Conservation (phyloP, 768 basidiomycete species). For the Leccinum rimulosum region DNA sequence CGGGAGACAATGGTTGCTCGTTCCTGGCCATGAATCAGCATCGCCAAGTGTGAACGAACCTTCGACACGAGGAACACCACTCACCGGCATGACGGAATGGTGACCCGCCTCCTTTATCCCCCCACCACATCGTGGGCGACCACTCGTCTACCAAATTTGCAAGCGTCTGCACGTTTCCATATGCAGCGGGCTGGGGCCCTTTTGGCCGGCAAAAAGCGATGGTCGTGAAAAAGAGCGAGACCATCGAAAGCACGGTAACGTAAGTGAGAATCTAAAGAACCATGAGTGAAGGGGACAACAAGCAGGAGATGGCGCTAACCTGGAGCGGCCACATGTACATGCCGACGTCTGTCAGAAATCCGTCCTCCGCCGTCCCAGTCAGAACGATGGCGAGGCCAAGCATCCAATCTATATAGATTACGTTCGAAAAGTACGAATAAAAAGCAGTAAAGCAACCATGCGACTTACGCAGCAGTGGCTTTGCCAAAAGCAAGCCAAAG, state of each 20-base stretch:
- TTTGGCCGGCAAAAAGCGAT: constrained; percentile 15
- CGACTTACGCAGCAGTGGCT: too few species aligned
- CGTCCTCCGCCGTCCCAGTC: constrained; percentile 11
- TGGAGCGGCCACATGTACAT: constrained; percentile 29
- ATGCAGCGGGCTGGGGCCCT: constrained; percentile 31
- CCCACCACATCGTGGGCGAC: constrained; percentile 33
- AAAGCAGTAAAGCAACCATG: too few species aligned
- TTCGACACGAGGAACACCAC: not conserved
- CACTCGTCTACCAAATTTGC: constrained; percentile 36
- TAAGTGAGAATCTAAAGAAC: constrained; percentile 27
- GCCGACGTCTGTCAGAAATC: constrained; percentile 12
- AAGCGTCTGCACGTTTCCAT: constrained; percentile 35
- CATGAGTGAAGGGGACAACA: not conserved
- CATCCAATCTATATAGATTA: too few species aligned
- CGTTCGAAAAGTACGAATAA: too few species aligned
- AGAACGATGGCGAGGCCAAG: constrained; percentile 22
- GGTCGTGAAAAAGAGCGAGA: constrained; percentile 17
- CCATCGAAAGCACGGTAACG: constrained; percentile 15
- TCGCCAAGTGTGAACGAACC: not conserved
- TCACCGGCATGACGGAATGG: constrained; percentile 21
- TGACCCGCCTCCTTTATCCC: constrained; percentile 13
- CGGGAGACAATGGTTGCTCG: too few species aligned
- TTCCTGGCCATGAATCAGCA: not conserved
- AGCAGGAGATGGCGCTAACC: constrained; percentile 8
- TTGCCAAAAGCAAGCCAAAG: too few species aligned